Evolutionary conservation across 1,284 basidiomycete species (phyloP).

Genomic region (Porodaedalea pini): DNA sequence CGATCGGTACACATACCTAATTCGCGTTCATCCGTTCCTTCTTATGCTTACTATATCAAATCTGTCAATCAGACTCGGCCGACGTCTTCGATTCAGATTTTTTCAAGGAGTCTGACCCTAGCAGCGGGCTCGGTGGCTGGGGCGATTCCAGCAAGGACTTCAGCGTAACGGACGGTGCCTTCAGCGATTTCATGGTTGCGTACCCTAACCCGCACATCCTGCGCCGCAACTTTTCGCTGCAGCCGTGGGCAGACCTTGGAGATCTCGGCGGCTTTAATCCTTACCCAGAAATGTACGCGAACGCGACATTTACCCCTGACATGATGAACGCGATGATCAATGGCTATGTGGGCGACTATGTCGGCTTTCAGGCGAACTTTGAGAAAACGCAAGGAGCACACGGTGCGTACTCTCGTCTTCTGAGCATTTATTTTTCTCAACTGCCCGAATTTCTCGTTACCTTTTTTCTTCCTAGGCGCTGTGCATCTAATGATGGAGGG

Average conservation of each 20-base stretch:
- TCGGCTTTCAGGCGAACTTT: constrained; percentile 34
- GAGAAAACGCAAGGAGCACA: constrained; percentile 32
- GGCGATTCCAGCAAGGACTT: constrained; percentile 33
- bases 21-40: not conserved
- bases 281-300: constrained; percentile 27
- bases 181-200: constrained; percentile 30
- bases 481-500: constrained; percentile 32
- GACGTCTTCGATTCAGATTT: constrained; percentile 32
- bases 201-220: constrained; percentile 36
- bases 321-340: constrained; percentile 30
- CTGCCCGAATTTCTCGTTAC: not conserved
- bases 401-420: not conserved
- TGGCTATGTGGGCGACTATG: constrained; percentile 33
- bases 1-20: constrained; percentile 26
- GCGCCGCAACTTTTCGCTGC: constrained; percentile 36
- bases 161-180: constrained; percentile 33
- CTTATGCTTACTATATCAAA: not conserved
- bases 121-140: constrained; percentile 38
- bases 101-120: constrained; percentile 30
- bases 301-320: constrained; percentile 31
- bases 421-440: not conserved
- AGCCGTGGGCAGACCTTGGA: constrained; percentile 25
- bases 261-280: constrained; percentile 25
- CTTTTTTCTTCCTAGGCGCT: too few species aligned
- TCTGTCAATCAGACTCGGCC: constrained; percentile 34